Evolutionary conservation across 2,329 filamentous ascomycete species (phyloP), one percentile per base, ranked within the genome.

Genomic region (Trichoderma sp.): DNA sequence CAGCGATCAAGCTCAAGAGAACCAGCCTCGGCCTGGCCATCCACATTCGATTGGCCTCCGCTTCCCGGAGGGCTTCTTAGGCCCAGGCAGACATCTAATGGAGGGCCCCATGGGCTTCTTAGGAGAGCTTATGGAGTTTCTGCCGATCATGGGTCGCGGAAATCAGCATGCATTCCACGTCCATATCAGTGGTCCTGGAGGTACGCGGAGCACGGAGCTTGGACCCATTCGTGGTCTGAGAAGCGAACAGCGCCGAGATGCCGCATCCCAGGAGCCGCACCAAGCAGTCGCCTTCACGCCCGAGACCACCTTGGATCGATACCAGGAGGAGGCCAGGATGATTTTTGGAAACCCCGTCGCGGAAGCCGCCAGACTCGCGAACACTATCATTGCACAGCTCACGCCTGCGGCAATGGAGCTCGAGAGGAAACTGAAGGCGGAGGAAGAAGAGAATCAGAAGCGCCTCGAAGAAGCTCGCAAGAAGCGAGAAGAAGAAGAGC

Each of bases 241-340:
- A n/a, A 72, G 75, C 21, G 83, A 86, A 21, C 75, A 77, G 45
- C 82, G 84, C 26, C 79, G 83, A 14, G 83, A 85, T 24, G 70
- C 69, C 19, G 70, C 77, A 44, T 75, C 79, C 68, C 78, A 83
- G 71, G 89, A 91, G 65, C 90, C 90, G 14, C 82, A 86, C n/a
- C 89, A 90, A 70, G 90, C 92, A 14, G 88, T 93, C 28, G 81
- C 87, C 3, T 98, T 98, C 75, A 80, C 83, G 21, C 83, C 92
- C 9, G 85, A 87, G 44, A 82, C 86, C 9, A 98, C 95, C 1
- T 81, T 84, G 63, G 83, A 85, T 61, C 89, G 95, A 67, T 99
- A 96, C 89, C 87, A 91, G 73, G 92, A 97, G 73, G 96, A 98
- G 76, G 89, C 93, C 9, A 88, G 90, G 68, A 88, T 99, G 75